Evolutionary conservation across 805 yeast genomes (phyloP).

Genomic region (Yarrowia keelungensis): DNA sequence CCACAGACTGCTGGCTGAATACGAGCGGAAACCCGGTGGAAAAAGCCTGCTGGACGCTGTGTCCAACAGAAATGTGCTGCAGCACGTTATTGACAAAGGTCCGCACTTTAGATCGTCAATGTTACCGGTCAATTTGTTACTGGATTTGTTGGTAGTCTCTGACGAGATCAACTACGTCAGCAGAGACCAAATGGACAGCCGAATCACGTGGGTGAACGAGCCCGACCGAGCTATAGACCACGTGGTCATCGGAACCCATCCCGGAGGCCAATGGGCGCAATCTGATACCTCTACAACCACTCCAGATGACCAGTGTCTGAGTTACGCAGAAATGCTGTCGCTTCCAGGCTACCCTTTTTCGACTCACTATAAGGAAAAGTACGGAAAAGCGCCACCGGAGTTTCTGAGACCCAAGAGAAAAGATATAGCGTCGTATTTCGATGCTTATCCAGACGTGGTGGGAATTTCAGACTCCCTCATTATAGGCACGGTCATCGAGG

Average conservation of each 20-base stretch:
- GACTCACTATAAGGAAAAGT: conserved; percentile 41
- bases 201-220: conserved; percentile 45
- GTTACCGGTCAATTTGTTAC: conserved; percentile 45
- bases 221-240: conserved; percentile 41
- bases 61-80: conserved; percentile 42
- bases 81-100: conserved; percentile 42
- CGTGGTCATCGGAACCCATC: conserved; percentile 45
- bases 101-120: conserved; percentile 43
- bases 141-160: conserved; percentile 46
- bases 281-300: conserved; percentile 41
- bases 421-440: conserved; percentile 47
- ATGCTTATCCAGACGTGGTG: conserved; percentile 44
- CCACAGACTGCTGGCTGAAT: conserved; percentile 42
- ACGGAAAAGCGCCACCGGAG: conserved; percentile 39
- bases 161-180: conserved; percentile 44
- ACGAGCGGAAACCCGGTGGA: conserved; percentile 3
- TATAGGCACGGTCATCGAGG: conserved; percentile 40
- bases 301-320: conserved; percentile 42
- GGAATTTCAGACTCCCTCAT: conserved; percentile 43
- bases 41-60: conserved; percentile 43
- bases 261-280: conserved; percentile 51
- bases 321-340: conserved; percentile 50
- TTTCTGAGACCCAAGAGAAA: conserved; percentile 46
- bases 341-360: conserved; percentile 48
- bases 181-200: conserved; percentile 42